Conservation (phyloP, 768 basidiomycete genomes). For the Pleurotus salmoneostramineus region DNA sequence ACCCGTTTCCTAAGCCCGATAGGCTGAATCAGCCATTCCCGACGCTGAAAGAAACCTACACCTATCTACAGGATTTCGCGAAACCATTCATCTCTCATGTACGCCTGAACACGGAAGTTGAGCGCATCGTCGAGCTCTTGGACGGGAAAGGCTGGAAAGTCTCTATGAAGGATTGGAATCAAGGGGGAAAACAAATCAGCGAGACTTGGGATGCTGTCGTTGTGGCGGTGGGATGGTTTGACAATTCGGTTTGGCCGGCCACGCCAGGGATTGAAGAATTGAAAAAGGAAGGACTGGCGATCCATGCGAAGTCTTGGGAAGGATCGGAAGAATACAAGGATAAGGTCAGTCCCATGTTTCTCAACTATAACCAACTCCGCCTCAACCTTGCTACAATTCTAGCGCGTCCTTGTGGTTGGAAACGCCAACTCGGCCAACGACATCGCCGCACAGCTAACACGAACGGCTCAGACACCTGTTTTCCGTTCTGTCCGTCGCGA, state of each 20-base stretch:
- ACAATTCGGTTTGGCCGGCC: conserved; percentile 39
- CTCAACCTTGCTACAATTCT: not conserved
- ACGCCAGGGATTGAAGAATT: conserved; percentile 38
- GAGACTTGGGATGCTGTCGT: conserved; percentile 48
- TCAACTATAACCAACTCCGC: not conserved
- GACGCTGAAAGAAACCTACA: conserved; percentile 31
- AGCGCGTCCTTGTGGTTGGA: conserved; percentile 45
- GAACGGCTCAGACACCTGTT: conserved; percentile 33
- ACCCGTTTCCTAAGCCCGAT: conserved; percentile 29
- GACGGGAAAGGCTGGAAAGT: conserved; percentile 35
- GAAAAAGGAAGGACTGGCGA: conserved; percentile 26
- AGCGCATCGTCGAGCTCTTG: conserved; percentile 29
- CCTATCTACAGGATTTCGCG: conserved; percentile 32
- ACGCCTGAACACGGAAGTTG: conserved; percentile 36
- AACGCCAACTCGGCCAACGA: conserved; percentile 54
- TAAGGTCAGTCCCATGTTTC: conserved; percentile 23
- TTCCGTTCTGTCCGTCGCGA: conserved; percentile 43
- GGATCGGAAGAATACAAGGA: conserved; percentile 33
- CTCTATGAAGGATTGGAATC: conserved; percentile 29
- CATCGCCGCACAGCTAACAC: conserved; percentile 40
- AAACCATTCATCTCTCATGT: conserved; percentile 25
- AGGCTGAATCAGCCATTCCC: conserved; percentile 35
- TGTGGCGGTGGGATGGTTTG: conserved; percentile 42
- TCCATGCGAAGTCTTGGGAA: conserved; percentile 39
- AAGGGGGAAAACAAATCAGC: conserved; percentile 17